phyloP scores from a whole-genome alignment of 345 rosid species.

The Cardamine resedifolia region DNA sequence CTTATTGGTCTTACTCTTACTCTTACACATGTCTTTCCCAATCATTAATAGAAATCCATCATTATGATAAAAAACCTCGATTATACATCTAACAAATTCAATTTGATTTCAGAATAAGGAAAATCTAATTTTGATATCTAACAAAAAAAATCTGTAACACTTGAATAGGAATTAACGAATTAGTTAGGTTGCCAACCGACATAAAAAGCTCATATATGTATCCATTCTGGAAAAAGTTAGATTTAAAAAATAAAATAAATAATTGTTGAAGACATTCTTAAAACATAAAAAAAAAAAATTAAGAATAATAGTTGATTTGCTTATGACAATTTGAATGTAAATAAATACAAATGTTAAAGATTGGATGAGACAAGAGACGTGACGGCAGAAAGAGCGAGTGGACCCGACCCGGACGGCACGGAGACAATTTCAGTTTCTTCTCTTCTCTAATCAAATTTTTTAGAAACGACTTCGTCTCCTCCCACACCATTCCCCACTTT shows the following conservation, averaged over 20 bases:
- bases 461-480: constrained; percentile 31
- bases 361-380: not conserved
- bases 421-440: constrained; percentile 33
- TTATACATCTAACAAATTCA: not conserved
- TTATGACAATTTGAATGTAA: not conserved
- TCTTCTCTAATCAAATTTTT: not conserved
- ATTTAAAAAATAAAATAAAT: not conserved
- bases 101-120: not conserved
- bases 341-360: not conserved
- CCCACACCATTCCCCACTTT: constrained; percentile 18
- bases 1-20: not conserved
- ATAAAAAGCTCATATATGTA: not conserved
- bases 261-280: not conserved
- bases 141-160: not conserved
- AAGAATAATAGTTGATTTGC: not conserved
- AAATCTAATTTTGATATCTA: not conserved
- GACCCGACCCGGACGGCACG: constrained; percentile 42
- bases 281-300: not conserved
- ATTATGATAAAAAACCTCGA: not conserved
- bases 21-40: not conserved
- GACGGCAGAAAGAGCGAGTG: constrained; percentile 22
- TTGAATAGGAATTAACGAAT: not conserved
- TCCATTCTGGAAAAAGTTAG: not conserved
- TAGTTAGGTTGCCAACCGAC: constrained; percentile 20
- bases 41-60: not conserved